Base-by-base conservation (phyloP, 106 monocot genomes). In the Dendrobium officinale region DNA sequence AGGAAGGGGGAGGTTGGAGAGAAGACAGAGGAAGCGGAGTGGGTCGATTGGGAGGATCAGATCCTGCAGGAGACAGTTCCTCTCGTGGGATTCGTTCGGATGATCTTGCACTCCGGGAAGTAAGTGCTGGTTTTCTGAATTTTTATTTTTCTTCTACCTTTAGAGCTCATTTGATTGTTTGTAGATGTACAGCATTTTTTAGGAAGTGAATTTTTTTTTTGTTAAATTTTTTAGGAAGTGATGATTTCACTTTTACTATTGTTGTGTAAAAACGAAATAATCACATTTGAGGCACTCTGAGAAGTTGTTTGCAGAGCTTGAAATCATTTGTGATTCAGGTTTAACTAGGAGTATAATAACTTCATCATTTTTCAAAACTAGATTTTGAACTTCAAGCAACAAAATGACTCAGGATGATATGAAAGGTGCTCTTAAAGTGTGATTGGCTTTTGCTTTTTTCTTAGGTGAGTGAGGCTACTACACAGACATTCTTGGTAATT, bases 31-130 rank as follows among this genome's bases (percentile, higher is more conserved):
- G 80, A 72, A 68, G 86, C 42, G 9, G 94, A 90, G 48, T 92
- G 86, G 87, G 86, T 91, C 40, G 92, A 94, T 77, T 95, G 92
- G 94, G 98, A 98, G 75, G 92, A 95, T 72, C 80, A 82, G 80
- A 98, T 98, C 54, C 73, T 98, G 70, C 86, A 91, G 87, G 98
- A 98, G 37, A 98, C 98, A 18, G 98, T 95, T 54, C 98, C 98
- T 6, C 92, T 98, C 3, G 98, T 93, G 31, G 92, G 95, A 10
- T 90, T 98, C 54, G 98, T 95, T 18, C 85, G 98, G 81, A 98
- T 91, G 98, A 89, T 98, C 77, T 95, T 98, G 76, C 98, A 98
- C 81, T 95, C 98, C 61, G 98, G 95, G 55, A 93, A 95, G 94
- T 94, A 87, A 73, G 96, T 70, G 49, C 47, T 49, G 49, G 13